These are phyloP conservation scores for Ciborinia camelliae DNA, from an alignment of 2,329 filamentous ascomycete species.

Conservation along the genomic window DNA sequence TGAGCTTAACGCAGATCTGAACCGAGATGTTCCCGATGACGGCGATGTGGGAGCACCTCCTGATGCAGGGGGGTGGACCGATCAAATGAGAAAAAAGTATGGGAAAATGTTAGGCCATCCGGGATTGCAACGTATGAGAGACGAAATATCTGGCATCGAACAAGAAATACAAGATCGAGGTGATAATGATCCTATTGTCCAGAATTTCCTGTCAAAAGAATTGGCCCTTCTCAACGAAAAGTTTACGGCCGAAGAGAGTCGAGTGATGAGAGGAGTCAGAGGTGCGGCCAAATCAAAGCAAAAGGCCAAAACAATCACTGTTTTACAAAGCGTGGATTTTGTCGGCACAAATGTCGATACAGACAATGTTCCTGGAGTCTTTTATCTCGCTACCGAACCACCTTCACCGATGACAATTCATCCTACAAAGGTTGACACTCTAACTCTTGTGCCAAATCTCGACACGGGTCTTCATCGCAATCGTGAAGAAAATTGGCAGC, in stretches of 20 bases:
- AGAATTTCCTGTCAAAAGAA: background rate
- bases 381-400: slow-evolving; percentile 10
- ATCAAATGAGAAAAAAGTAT: background rate
- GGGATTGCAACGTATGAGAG: background rate
- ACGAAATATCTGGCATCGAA: background rate
- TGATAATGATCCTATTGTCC: background rate
- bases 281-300: background rate
- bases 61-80: background rate
- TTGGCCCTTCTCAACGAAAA: background rate
- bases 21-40: background rate
- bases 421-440: background rate
- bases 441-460: slow-evolving; percentile 1
- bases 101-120: background rate
- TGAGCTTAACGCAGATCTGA: slow-evolving; percentile 5
- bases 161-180: background rate
- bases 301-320: background rate
- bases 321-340: slow-evolving; percentile 5
- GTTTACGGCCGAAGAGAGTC: background rate
- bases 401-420: background rate
- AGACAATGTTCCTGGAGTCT: slow-evolving; percentile 11
- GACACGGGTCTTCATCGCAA: slow-evolving; percentile 2
- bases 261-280: background rate
- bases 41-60: background rate
- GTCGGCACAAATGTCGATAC: slow-evolving; percentile 7
- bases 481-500: background rate